Base-by-base conservation (phyloP, 2,329 filamentous ascomycete species). In the Aspergillus luchuensis region DNA sequence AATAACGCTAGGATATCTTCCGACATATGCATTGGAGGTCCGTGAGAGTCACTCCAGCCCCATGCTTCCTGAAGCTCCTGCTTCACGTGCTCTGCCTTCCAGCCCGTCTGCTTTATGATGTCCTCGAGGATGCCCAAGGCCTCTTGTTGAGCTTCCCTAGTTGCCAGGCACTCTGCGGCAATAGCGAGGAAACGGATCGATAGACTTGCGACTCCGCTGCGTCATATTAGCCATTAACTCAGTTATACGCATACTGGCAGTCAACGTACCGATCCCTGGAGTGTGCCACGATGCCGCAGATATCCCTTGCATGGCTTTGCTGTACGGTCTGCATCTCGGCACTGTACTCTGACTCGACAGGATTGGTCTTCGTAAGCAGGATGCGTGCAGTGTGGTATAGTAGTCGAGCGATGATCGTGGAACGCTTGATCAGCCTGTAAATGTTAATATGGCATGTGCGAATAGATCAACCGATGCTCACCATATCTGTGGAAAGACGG, bases 331-430 rank as follows among this genome's bases (percentile, higher is more conserved):
- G 85, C 85, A 94, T 91, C 61, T 92, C 89, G 4, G 86, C 80
- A 2, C 83, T 82, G 17, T 81, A 80, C 39, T 86, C 82, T 7
- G 83, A 79, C 10, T 85, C 80, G 39, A 88, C 82, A 0, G 93
- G 93, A 72, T 97, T 89, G 21, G 88, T 88, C 67, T 94, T 91
- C 3, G 90, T 87, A 5, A 97, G 84, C 36, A 97, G 79, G 64
- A 91, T 89, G 78, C 94, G 89, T 21, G 91, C 88, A 0, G 91
- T 95, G 72, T 97, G 93, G 72, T 96, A 97, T 74, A 97, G 92
- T 8, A 97, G 82, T 50, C 91, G 87, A 4, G 91, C 91, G 25
- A 96, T 85, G 33, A 95, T 88, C 3, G 91, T 91, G 3, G 91
- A 85, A 59, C 91, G 86, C 76, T 95, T 95, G 69, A 94, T 87